Conservation (phyloP, 345 rosid genomes). For the Brassica juncea region DNA sequence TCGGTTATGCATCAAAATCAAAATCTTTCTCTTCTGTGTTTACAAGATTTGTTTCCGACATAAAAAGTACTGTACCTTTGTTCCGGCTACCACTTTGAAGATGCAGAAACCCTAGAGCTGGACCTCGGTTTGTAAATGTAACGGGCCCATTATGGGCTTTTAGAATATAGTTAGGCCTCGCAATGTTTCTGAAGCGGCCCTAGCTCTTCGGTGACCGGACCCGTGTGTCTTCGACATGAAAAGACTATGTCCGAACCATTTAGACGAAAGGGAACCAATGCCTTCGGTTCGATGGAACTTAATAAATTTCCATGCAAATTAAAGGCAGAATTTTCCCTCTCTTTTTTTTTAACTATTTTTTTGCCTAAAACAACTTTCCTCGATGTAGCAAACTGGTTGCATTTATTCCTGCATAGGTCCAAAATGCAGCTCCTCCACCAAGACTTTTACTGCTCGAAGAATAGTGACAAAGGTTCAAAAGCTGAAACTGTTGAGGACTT, state of each 20-base stretch:
- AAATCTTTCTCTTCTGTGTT: too few species aligned
- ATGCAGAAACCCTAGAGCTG: not conserved
- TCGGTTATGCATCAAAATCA: too few species aligned
- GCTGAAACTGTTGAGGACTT: slow-evolving; percentile 61
- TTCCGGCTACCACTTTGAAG: not conserved
- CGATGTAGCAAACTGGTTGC: too few species aligned
- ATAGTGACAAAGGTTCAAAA: slow-evolving; percentile 58
- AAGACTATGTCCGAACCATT: not conserved
- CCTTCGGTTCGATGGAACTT: not conserved
- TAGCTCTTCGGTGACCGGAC: not conserved
- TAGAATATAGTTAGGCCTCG: not conserved
- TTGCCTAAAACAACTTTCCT: too few species aligned
- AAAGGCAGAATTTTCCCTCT: too few species aligned
- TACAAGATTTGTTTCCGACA: not conserved
- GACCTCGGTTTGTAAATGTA: not conserved
- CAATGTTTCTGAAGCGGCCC: not conserved
- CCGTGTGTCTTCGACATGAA: not conserved
- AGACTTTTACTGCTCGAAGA: slow-evolving; percentile 65
- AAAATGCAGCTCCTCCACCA: too few species aligned
- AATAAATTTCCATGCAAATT: too few species aligned
- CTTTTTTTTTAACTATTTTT: too few species aligned
- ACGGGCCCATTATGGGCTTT: not conserved
- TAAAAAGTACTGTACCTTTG: not conserved
- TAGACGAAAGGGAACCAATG: not conserved
- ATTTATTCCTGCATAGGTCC: too few species aligned